These are phyloP conservation scores for Schizochytrium sp. DNA, from an alignment of 108 stramenopile species.

Conservation along the genomic window DNA sequence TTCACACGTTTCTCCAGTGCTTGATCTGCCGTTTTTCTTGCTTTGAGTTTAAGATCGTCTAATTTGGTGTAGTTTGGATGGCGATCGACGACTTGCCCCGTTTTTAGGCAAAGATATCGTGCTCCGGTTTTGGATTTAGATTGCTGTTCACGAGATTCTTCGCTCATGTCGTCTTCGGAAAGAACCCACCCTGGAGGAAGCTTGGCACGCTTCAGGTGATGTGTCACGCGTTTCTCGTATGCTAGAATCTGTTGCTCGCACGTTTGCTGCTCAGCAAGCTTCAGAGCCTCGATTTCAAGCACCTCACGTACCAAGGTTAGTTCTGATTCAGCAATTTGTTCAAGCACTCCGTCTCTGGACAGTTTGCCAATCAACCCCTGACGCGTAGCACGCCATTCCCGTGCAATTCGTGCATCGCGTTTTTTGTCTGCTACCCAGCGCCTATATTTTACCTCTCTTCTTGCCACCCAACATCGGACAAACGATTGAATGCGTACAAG, in stretches of 20 bases:
- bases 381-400: background rate
- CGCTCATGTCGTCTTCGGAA: background rate
- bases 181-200: slow-evolving; percentile 50
- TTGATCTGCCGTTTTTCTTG: background rate
- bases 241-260: slow-evolving; percentile 10
- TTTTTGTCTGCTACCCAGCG: background rate
- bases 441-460: background rate
- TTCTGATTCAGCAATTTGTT: background rate
- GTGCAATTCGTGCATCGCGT: background rate
- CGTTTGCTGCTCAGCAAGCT: background rate
- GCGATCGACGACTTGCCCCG: slow-evolving; percentile 3
- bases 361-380: background rate
- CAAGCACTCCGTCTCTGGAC: background rate
- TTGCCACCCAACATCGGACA: background rate
- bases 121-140: background rate
- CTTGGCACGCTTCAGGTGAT: slow-evolving; percentile 37
- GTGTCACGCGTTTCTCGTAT: background rate
- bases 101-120: slow-evolving; percentile 10
- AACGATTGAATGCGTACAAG: background rate
- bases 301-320: background rate
- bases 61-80: slow-evolving; percentile 28
- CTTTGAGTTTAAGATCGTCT: slow-evolving; percentile 17
- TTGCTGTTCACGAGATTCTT: background rate
- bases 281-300: slow-evolving; percentile 13
- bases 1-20: background rate